Base-by-base conservation (phyloP, 192 early-diverging fungal species). In the Globomyces pollinis-pini region DNA sequence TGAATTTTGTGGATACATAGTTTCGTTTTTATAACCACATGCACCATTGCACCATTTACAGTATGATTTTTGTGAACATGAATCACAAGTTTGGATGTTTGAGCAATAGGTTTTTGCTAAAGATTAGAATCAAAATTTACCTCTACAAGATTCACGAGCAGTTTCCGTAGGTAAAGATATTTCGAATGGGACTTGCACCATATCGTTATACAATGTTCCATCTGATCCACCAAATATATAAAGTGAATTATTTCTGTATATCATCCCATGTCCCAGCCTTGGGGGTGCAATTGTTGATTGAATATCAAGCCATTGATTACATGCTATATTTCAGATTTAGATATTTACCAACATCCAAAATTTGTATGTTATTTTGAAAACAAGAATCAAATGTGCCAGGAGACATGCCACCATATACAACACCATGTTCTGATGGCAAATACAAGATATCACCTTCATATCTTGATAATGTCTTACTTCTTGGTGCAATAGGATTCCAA, bases 181-280 rank as follows among this genome's bases (percentile, higher is more conserved):
- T 47, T 20, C n/a, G 12, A 26, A n/a, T 33, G 28, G 30, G 16
- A 51, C 16, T 34, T 30, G 0, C 4, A 51, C 7, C 8, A 51
- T 7, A 33, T 34, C 50, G 28, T 33, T 33, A 7, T 51, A 31
- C 11, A 51, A n/a, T 33, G 28, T 9, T 0, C 50, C 50, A 51
- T 51, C 32, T 20, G 16, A 33, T 7, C 50, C 50, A 9, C 50
- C 50, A 33, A 51, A 51, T 13, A 51, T 34, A 51, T 16, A 51
- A 0, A 51, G 28, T 20, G 5, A 16, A 2, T 15, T 9, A 51
- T 51, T 34, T 33, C 32, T 31, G 12, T 8, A 9, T 16, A 51
- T 51, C 3, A 6, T 16, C 33, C 30, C 50, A 26, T 51, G 50
- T 7, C 50, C 50, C 18, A 20, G 30, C 15, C 50, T 31, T n/a